Conservation (phyloP, 306 rosid species). For the Vigna trinervia region DNA sequence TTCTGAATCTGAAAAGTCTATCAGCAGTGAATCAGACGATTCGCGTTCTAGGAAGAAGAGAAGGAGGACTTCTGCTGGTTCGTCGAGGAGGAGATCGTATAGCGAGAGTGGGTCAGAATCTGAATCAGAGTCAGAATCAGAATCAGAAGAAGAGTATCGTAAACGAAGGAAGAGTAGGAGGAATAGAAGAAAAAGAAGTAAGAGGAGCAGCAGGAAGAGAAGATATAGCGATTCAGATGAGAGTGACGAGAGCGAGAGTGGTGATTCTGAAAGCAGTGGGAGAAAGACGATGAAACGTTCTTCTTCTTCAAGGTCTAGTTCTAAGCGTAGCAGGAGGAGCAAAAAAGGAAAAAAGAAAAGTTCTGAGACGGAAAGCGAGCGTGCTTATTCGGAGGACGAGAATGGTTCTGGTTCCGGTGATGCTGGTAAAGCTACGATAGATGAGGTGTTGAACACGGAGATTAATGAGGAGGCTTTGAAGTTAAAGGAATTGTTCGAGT, state of each 20-base stretch:
- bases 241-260: conserved; percentile 51
- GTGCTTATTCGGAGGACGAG: conserved; percentile 57
- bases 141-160: conserved; percentile 34
- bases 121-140: not conserved
- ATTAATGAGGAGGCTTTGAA: conserved; percentile 62
- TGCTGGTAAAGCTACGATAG: conserved; percentile 43
- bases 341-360: conserved; percentile 36
- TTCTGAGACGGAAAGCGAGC: conserved; percentile 52
- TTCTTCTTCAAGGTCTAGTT: conserved; percentile 36
- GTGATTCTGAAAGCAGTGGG: conserved; percentile 49
- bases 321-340: conserved; percentile 43
- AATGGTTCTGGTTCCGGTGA: conserved; percentile 54
- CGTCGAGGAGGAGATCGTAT: conserved; percentile 49
- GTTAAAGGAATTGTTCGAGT: conserved; percentile 75
- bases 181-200: conserved; percentile 40
- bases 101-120: conserved; percentile 62
- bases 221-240: conserved; percentile 60
- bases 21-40: conserved; percentile 48
- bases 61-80: conserved; percentile 33
- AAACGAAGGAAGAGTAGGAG: conserved; percentile 60
- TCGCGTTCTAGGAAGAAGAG: conserved; percentile 52
- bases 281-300: conserved; percentile 50
- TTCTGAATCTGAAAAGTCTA: conserved; percentile 36
- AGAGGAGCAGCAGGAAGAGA: conserved; percentile 46
- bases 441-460: conserved; percentile 54